Evolutionary conservation across 2,329 filamentous ascomycete genomes (phyloP).

Genomic region (Monilinia vaccinii-corymbosi): DNA sequence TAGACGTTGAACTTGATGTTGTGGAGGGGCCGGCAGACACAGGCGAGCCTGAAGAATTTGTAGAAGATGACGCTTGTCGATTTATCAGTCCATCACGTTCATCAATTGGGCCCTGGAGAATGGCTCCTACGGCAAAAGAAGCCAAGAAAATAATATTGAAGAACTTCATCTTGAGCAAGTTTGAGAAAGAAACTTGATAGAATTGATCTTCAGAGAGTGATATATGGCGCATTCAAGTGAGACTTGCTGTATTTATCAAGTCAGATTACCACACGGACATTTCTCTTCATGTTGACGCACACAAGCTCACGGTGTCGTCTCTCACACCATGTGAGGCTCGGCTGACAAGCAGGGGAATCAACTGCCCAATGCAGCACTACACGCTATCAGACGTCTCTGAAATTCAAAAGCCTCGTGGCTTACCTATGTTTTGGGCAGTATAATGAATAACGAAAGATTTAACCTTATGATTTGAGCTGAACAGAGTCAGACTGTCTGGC

Average conservation of each 20-base stretch:
- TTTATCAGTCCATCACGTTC: neutral
- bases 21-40: neutral
- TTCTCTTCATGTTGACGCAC: neutral
- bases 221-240: neutral
- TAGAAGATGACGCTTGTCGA: neutral
- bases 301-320: constrained; percentile 1
- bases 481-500: neutral
- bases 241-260: constrained; percentile 9
- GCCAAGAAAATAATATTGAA: constrained; percentile 7
- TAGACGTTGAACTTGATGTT: neutral
- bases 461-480: neutral
- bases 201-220: constrained; percentile 10
- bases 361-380: neutral
- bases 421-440: neutral
- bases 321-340: constrained; percentile 8
- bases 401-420: neutral
- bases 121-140: neutral
- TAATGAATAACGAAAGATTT: neutral
- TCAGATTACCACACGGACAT: neutral
- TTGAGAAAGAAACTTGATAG: constrained; percentile 4
- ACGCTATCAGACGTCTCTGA: neutral
- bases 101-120: neutral
- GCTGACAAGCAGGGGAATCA: neutral
- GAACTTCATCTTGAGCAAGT: constrained; percentile 10
- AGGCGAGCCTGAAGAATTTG: neutral